These are phyloP conservation scores for Hypomyces rosellus DNA, from an alignment of 2,329 filamentous ascomycete species.

Conservation along the genomic window DNA sequence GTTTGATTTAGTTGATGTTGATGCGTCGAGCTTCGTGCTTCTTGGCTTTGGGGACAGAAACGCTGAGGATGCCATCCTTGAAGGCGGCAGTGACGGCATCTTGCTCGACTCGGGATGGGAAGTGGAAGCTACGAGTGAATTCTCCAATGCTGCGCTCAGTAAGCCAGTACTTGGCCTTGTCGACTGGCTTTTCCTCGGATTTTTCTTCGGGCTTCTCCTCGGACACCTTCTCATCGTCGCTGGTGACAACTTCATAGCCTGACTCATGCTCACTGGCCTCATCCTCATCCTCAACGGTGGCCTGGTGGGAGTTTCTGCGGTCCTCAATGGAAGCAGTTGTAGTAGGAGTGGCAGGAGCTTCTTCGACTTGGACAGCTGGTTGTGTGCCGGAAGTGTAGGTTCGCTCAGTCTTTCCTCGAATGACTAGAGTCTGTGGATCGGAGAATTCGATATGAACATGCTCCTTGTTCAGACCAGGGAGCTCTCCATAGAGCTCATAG, in stretches of 20 bases:
- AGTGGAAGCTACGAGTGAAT: conserved; percentile 63
- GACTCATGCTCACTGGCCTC: conserved; percentile 24
- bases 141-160: conserved; percentile 59
- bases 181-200: conserved; percentile 25
- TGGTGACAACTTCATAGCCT: conserved; percentile 18
- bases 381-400: conserved; percentile 50
- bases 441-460: conserved; percentile 73
- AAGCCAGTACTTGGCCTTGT: conserved; percentile 62
- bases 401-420: conserved; percentile 65
- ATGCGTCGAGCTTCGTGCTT: conserved; percentile 53
- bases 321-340: conserved; percentile 35
- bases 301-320: conserved; percentile 39
- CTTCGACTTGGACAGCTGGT: conserved; percentile 42
- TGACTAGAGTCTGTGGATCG: conserved; percentile 64
- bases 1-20: conserved; percentile 38
- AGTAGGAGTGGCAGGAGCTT: conserved; percentile 27
- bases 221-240: conserved; percentile 17
- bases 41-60: conserved; percentile 61
- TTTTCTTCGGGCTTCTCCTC: conserved; percentile 20
- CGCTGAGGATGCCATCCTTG: conserved; percentile 58
- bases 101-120: conserved; percentile 58
- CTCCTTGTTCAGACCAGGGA: conserved; percentile 68
- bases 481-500: conserved; percentile 76
- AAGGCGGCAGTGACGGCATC: conserved; percentile 56
- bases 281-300: conserved; percentile 60